These are phyloP conservation scores for Mortierella hygrophila DNA, from an alignment of 192 early-diverging fungal genomes.

Conservation along the genomic window DNA sequence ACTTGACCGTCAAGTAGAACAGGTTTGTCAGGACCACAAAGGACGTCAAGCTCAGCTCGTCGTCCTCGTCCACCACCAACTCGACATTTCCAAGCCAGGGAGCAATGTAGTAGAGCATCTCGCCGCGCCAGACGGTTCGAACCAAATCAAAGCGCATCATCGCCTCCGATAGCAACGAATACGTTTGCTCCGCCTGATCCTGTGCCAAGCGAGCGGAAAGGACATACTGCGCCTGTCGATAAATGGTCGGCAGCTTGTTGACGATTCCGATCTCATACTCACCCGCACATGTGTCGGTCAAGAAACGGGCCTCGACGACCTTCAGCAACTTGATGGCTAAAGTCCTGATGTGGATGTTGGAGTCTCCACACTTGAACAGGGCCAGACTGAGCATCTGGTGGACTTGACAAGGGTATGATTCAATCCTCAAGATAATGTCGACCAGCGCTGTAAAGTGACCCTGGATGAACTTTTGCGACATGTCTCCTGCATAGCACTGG, in stretches of 20 bases:
- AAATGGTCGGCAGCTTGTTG: constrained; percentile 79
- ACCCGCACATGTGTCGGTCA: constrained; percentile 69
- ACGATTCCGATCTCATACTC: constrained; percentile 78
- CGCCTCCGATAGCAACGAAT: constrained; percentile 82
- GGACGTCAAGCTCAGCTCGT: constrained; percentile 61
- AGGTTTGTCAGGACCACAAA: constrained; percentile 79
- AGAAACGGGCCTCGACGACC: constrained; percentile 77
- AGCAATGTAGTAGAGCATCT: constrained; percentile 79
- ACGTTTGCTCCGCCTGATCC: constrained; percentile 70
- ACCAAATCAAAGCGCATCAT: constrained; percentile 77
- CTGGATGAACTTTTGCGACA: constrained; percentile 70
- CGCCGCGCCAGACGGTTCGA: constrained; percentile 69
- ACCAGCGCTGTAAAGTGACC: constrained; percentile 84
- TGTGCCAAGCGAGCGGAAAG: constrained; percentile 78
- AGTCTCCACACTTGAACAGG: constrained; percentile 84
- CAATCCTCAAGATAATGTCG: constrained; percentile 72
- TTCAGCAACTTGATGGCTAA: constrained; percentile 77
- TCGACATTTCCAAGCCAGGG: constrained; percentile 89
- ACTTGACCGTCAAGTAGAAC: constrained; percentile 86
- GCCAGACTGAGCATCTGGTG: constrained; percentile 73
- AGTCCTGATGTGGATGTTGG: constrained; percentile 75
- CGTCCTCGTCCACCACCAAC: constrained; percentile 60
- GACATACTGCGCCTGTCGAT: constrained; percentile 81
- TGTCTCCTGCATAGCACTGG: constrained; percentile 80
- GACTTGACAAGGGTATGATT: constrained; percentile 75